Conservation (phyloP, 2,329 filamentous ascomycete species). For the Phaeosphaeriaceae sp. region DNA sequence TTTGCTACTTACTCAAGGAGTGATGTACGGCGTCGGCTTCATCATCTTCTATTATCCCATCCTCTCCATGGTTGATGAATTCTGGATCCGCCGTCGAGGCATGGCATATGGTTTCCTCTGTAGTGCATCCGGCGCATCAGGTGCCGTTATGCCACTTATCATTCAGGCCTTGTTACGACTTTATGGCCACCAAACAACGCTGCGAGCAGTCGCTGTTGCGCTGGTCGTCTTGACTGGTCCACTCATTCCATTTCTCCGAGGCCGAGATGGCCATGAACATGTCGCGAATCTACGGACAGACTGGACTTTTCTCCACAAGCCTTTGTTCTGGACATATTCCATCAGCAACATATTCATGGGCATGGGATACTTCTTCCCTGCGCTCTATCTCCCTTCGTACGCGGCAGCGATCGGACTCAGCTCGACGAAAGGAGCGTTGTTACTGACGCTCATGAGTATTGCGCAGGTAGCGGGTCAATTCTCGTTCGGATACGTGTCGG, state of each 20-base stretch:
- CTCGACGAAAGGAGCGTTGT: slow-evolving; percentile 33
- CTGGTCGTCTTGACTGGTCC: slow-evolving; percentile 37
- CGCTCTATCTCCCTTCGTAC: slow-evolving; percentile 47
- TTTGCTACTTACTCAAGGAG: slow-evolving; percentile 46
- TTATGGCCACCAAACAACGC: slow-evolving; percentile 50
- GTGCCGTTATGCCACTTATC: slow-evolving; percentile 51
- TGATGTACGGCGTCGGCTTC: slow-evolving; percentile 52
- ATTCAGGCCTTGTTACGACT: slow-evolving; percentile 46
- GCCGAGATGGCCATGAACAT: slow-evolving; percentile 42
- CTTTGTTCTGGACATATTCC: slow-evolving; percentile 40
- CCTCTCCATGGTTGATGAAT: slow-evolving; percentile 58
- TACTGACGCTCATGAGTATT: slow-evolving; percentile 45
- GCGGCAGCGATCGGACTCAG: slow-evolving; percentile 27
- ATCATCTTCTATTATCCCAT: slow-evolving; percentile 57
- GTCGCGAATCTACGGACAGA: slow-evolving; percentile 32
- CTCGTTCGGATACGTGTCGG: slow-evolving; percentile 43
- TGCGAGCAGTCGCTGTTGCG: slow-evolving; percentile 48
- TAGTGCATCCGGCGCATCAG: slow-evolving; percentile 51
- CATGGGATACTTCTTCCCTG: slow-evolving; percentile 49
- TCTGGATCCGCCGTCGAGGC: slow-evolving; percentile 58
- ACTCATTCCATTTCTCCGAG: slow-evolving; percentile 47
- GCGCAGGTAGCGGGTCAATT: slow-evolving; percentile 42
- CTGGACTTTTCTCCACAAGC: slow-evolving; percentile 38
- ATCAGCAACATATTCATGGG: slow-evolving; percentile 46
- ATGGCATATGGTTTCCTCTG: slow-evolving; percentile 58